Base-by-base conservation (phyloP, 306 rosid genomes). In the Fragaria nilgerrensis region DNA sequence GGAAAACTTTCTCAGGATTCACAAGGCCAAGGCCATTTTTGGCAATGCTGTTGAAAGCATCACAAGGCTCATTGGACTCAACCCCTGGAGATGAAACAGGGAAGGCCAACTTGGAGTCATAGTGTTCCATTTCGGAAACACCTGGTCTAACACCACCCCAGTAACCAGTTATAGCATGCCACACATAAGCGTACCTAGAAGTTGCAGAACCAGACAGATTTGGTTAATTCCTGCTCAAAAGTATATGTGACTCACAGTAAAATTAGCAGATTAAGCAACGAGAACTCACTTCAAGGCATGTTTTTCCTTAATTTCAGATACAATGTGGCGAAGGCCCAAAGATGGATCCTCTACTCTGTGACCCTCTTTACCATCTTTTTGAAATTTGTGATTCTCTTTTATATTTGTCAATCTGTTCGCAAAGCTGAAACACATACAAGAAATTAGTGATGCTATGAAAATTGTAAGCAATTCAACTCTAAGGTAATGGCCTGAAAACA, bases 161-260 rank as follows among this genome's bases (percentile, higher is more conserved):
- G 47, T 94, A 94, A 25, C 98, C 98, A 16, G 93, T 89, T 79
- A 94, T 89, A 7, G 98, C 97, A 78, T 94, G 97, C 96, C 98
- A 94, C 66, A 91, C 94, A 72, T 90, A 94, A 62, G 92, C 87
- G 25, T 87, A 77, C 88, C 98, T 93, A 70, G 20, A 48, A 77
- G 72, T 4, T 64, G 5, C 22, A 69, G 43, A 55, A 74, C 53
- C 50, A 84, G 76, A 59, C 23, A 79, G 5, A 64, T 16, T 34
- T 3, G 47, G 58, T 85, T 29, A 80, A 70, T 36, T 27, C 34
- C 47, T 45, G 12, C n/a, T 36, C n/a, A 41, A 49, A 44, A 23
- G 17, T 36, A 27, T 44, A 37, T 4, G 6, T 0, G 48, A 0
- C 27, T 11, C 47, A 56, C 74, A 55, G 66, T 22, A 44, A 15